phyloP scores from a whole-genome alignment of 2,329 filamentous ascomycete genomes.

The Pseudopyrenochaeta lycopersici region DNA sequence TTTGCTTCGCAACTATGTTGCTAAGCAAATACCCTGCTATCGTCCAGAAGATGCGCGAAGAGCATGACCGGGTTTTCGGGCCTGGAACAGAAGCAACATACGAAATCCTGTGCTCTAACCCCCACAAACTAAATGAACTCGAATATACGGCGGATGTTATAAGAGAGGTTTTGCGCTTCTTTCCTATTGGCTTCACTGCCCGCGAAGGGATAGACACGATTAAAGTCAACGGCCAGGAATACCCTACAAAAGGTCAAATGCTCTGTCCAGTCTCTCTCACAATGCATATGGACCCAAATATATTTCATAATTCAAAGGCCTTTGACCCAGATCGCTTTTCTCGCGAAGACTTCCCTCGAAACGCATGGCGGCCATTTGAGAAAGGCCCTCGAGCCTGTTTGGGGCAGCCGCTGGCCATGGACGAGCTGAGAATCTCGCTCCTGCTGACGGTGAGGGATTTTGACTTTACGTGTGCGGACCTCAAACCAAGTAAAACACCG shows the following conservation, averaged over 20 bases:
- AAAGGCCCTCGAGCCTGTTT: constrained; percentile 65
- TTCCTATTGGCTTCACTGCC: constrained; percentile 58
- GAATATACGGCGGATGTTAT: constrained; percentile 62
- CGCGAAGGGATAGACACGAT: constrained; percentile 52
- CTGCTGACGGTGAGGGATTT: constrained; percentile 61
- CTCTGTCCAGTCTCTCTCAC: constrained; percentile 53
- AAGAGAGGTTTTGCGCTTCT: constrained; percentile 63
- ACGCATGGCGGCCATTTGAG: constrained; percentile 65
- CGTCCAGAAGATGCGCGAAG: constrained; percentile 49
- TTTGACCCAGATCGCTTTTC: constrained; percentile 49
- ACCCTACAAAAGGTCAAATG: constrained; percentile 56
- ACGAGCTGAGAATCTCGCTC: constrained; percentile 62
- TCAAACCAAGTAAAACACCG: constrained; percentile 37
- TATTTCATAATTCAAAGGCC: constrained; percentile 32
- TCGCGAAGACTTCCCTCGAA: constrained; percentile 53
- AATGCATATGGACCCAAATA: constrained; percentile 41
- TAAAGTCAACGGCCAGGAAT: constrained; percentile 51
- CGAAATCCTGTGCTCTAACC: constrained; percentile 52
- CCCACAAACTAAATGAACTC: constrained; percentile 60
- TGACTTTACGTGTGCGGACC: constrained; percentile 52
- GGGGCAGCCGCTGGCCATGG: constrained; percentile 64
- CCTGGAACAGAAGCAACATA: constrained; percentile 49
- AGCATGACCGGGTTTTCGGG: constrained; percentile 64
- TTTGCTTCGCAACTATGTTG: constrained; percentile 43
- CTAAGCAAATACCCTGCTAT: constrained; percentile 38